Evolutionary conservation across 1,284 basidiomycete species (phyloP), one percentile per base, ranked within the genome.

Genomic region (Cutaneotrichosporon cavernicola): DNA sequence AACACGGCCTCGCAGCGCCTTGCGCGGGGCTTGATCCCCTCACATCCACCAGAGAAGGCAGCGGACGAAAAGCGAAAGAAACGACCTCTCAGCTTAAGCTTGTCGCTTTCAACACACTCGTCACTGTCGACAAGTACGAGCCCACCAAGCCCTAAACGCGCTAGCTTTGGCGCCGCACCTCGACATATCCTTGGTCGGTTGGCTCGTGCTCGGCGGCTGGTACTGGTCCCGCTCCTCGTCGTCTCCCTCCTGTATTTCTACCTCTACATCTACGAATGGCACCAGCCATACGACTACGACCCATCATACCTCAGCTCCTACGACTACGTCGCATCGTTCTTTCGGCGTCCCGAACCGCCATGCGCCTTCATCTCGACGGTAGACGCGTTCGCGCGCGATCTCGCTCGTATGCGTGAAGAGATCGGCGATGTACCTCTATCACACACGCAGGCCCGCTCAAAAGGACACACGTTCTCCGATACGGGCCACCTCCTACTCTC

Each of bases 401-500:
- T 78, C 9, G 62, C 58, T 9, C 66, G 74, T 36, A 64, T 79
- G 6, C 67, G 72, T 13, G 51, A 31, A 30, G 30, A 53, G 51
- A n/a, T 34, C 16, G 51, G 51, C 16, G 31, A 53, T 5, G 6
- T 34, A 13, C 11, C 18, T 18, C 16, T 34, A 31, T 14, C 30
- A 16, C 9, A 13, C 10, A 11, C 10, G 22, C n/a, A 14, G 53
- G n/a, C n/a, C 9, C 32, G 32, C 53, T 22, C 53, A 22, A 53
- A 30, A 3, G 65, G 72, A 51, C 73, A 76, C 64, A 62, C 61
- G 14, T 80, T 72, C 67, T 76, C 76, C 2, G 22, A 18, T 4
- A 77, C 77, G 0, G 80, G 80, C 11, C 80, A 80, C 63, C 65
- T 80, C 11, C 60, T 79, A 30, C 60, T 79, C 46, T 72, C 76